A percentile compares a stretch with the other conserved stretches of the same genome.
Conservation (phyloP, 306 rosid species). For the Alnus rubra region DNA sequence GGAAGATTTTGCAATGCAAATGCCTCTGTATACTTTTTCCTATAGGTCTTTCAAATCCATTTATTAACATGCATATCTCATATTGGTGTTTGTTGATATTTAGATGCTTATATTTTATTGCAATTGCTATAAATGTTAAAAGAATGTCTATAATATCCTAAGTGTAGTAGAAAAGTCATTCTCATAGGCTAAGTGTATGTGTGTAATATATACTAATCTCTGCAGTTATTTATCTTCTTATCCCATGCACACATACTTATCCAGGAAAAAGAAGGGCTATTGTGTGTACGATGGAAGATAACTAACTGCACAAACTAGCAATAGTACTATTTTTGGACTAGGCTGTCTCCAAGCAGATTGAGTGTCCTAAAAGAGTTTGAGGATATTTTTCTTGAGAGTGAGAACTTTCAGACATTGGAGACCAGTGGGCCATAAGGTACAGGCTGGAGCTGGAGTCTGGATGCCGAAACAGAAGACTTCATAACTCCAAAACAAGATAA, state of each 20-base stretch:
- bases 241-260: neutral
- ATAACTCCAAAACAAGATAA: neutral
- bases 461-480: neutral
- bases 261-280: neutral
- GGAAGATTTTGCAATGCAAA: neutral
- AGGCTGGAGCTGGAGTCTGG: neutral
- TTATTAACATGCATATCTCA: neutral
- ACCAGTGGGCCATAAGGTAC: neutral
- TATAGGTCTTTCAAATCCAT: neutral
- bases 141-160: neutral
- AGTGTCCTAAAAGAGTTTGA: neutral
- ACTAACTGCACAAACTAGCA: conserved; percentile 14
- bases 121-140: neutral
- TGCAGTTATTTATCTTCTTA: neutral
- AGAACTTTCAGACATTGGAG: neutral
- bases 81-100: neutral
- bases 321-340: conserved; percentile 17
- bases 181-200: neutral
- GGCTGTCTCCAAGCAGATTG: conserved; percentile 11
- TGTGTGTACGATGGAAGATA: neutral
- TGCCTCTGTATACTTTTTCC: neutral
- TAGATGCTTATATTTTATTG: neutral
- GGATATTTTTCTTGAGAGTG: neutral
- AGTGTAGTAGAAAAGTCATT: neutral
- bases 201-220: neutral